phyloP scores from a whole-genome alignment of 2,329 filamentous ascomycete genomes.

The Basipetospora chlamydospora region DNA sequence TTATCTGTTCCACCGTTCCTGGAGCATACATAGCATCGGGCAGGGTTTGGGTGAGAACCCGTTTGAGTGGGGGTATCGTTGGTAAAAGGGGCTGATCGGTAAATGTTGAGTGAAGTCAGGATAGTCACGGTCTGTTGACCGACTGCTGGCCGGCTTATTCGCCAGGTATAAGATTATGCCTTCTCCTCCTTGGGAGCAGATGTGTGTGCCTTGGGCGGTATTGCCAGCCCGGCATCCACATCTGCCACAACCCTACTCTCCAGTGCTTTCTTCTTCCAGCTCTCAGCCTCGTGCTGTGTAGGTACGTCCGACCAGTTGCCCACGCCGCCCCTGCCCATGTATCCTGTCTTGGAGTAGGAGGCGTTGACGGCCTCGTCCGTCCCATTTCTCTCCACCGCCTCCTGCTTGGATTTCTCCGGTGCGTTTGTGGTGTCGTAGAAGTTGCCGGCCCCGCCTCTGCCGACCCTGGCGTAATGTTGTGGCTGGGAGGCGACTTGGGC shows the following conservation, averaged over 20 bases:
- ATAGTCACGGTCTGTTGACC: too few relatives aligned
- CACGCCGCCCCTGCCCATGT: conserved; percentile 32
- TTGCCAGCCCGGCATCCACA: conserved; percentile 25
- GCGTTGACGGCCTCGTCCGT: conserved; percentile 19
- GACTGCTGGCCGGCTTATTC: too few relatives aligned
- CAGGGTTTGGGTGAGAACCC: too few relatives aligned
- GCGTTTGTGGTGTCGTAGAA: conserved; percentile 26
- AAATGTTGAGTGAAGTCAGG: too few relatives aligned
- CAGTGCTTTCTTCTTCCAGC: conserved; percentile 18
- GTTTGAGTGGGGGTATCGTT: too few relatives aligned
- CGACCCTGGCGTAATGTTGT: conserved; percentile 26
- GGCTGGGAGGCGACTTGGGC: conserved; percentile 12
- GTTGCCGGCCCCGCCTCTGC: conserved; percentile 50
- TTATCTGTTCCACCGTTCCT: too few relatives aligned
- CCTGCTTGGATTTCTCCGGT: conserved; percentile 15
- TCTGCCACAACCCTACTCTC: conserved; percentile 23
- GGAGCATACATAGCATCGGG: too few relatives aligned
- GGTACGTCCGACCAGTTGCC: conserved; percentile 29
- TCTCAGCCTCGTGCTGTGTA: conserved; percentile 8
- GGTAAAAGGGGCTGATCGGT: too few relatives aligned
- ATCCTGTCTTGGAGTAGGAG: conserved; percentile 10
- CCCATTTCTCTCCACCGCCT: conserved; percentile 18
- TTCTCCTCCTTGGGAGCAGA: neutral
- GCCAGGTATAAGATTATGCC: neutral
- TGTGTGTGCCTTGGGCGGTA: conserved; percentile 22